phyloP scores from a whole-genome alignment of 345 rosid genomes.

The Passiflora organensis region DNA sequence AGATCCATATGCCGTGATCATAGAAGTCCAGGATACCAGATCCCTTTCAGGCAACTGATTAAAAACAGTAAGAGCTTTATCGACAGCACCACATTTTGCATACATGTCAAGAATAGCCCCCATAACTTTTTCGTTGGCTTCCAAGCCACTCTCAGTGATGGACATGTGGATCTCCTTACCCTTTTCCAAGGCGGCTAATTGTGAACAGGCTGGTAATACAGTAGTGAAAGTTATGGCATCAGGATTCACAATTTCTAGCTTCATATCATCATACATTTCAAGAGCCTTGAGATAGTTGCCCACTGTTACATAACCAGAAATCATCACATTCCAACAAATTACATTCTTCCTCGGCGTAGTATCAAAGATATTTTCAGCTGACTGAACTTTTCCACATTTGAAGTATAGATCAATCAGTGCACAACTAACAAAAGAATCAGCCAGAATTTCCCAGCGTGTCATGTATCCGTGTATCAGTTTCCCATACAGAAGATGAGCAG shows the following conservation, averaged over 20 bases:
- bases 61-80: conserved; percentile 47
- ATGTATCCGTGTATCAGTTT: conserved; percentile 50
- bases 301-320: conserved; percentile 47
- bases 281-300: conserved; percentile 53
- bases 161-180: conserved; percentile 56
- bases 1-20: conserved; percentile 71
- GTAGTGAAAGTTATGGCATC: conserved; percentile 57
- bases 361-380: conserved; percentile 44
- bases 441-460: conserved; percentile 31
- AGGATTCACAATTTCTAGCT: conserved; percentile 37
- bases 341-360: conserved; percentile 23
- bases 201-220: conserved; percentile 60
- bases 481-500: conserved; percentile 48
- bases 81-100: conserved; percentile 77
- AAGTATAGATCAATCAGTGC: conserved; percentile 59
- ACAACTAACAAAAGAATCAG: conserved; percentile 33
- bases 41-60: conserved; percentile 42
- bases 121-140: conserved; percentile 45
- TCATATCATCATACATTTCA: conserved; percentile 38
- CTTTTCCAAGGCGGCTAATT: conserved; percentile 56
- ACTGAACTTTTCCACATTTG: conserved; percentile 45
- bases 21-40: conserved; percentile 65
- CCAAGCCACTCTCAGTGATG: conserved; percentile 27
- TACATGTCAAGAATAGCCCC: conserved; percentile 81
- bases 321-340: conserved; percentile 61